Evolutionary conservation across 192 early-diverging fungal species (phyloP).

Genomic region (Umbelopsis isabellina): DNA sequence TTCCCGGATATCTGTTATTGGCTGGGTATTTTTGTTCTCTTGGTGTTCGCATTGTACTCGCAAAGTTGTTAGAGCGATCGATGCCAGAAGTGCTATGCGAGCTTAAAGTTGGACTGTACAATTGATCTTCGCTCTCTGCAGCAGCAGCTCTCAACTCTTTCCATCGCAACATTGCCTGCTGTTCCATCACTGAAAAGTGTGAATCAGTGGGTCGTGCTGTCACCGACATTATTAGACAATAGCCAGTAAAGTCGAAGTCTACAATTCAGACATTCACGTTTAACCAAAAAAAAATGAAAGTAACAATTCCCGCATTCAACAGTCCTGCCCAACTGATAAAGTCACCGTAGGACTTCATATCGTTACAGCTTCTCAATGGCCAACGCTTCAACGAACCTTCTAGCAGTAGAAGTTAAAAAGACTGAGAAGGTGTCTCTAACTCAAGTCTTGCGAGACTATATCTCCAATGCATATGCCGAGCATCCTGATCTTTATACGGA

Average conservation of each 20-base stretch:
- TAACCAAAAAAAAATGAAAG: not conserved
- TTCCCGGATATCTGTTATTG: not conserved
- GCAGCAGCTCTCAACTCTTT: not conserved
- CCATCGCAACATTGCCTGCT: constrained; percentile 7
- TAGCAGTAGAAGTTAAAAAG: constrained; percentile 58
- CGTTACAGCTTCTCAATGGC: not conserved
- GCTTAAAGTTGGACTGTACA: not conserved
- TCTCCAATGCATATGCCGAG: constrained; percentile 80
- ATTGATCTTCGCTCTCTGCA: not conserved
- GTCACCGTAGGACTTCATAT: not conserved
- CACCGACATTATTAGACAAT: not conserved
- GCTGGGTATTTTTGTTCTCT: too few species aligned
- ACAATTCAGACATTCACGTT: not conserved
- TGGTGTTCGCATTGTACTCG: too few species aligned
- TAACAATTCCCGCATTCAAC: not conserved
- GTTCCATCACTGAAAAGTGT: constrained; percentile 8
- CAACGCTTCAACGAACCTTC: constrained; percentile 49
- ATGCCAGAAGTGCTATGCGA: too few species aligned
- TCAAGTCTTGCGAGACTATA: constrained; percentile 65
- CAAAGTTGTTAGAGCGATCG: too few species aligned
- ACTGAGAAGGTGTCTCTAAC: constrained; percentile 64
- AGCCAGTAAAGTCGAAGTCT: not conserved
- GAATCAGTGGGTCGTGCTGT: constrained; percentile 6
- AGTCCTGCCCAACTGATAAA: not conserved
- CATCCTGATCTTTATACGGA: constrained; percentile 85